Base-by-base conservation (phyloP, 2,329 filamentous ascomycete species). In the Fusarium sp. region DNA sequence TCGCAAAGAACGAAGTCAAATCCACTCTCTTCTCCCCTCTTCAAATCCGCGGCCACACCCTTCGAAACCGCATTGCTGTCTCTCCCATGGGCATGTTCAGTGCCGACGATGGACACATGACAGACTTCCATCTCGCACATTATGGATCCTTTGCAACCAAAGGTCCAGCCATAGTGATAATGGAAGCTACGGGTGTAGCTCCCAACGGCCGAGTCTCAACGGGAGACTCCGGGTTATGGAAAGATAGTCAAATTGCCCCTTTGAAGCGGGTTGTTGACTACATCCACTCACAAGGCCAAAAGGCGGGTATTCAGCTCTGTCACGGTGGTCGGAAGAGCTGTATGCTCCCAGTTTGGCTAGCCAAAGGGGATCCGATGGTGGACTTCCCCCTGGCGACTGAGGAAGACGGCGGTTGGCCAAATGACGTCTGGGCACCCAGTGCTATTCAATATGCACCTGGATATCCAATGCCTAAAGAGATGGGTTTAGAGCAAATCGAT, bases 81-180 rank as follows among this genome's bases (percentile, higher is more conserved):
- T 58, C 52, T 0, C 58, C 58, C 6, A 60, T 60, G 58, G 52
- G 58, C 5, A 58, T 33, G 11, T 60, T 60, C 5, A 58, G 52
- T 26, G 52, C 58, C 8, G 38, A 20, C 0, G 40, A 58, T 8
- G 58, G 58, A 2, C 58, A 60, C 10, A 17, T 60, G 0, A 58
- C 14, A 4, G 58, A 60, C 15, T 60, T 60, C 3, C 58, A 60
- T 20, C 26, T 60, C 2, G 58, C 46, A 0, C 58, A 60, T 5
- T 27, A 32, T 1, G 58, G 58, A 0, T 58, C 58, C 2, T 58
- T 58, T 1, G 58, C 58, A 0, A 32, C 23, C 0, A 58, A 20
- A 40, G 58, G 58, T 6, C 40, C 41, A 1, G 26, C 40, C 0
- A 33, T 60, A 0, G 27, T 60, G 13, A 40, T 58, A 0, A 5